Evolutionary conservation across 2,329 filamentous ascomycete genomes (phyloP).

Genomic region (Colletotrichum caudatum): DNA sequence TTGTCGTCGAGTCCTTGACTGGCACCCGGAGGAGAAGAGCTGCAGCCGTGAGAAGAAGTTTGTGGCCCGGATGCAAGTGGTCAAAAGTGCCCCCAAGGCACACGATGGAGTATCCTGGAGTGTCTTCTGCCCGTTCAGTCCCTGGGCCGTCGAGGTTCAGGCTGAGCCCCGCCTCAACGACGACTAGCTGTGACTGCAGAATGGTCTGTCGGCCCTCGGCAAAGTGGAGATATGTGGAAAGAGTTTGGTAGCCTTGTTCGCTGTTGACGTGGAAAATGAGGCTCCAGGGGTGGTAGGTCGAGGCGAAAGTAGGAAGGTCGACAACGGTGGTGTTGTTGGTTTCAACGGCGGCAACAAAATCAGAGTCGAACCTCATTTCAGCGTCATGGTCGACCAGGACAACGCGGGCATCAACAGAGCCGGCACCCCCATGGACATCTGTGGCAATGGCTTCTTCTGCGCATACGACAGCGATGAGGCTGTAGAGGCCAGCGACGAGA

Average conservation of each 20-base stretch:
- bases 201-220: conserved; percentile 61
- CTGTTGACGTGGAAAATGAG: conserved; percentile 74
- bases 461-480: conserved; percentile 79
- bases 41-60: conserved; percentile 92
- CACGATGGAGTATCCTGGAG: conserved; percentile 58
- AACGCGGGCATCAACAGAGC: conserved; percentile 81
- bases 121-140: background rate
- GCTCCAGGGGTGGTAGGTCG: conserved; percentile 70
- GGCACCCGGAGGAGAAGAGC: conserved; percentile 75
- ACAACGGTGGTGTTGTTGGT: conserved; percentile 61
- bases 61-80: conserved; percentile 94
- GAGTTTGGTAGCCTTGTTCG: conserved; percentile 71
- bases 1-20: conserved; percentile 50
- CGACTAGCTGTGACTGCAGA: conserved; percentile 63
- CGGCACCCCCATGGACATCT: conserved; percentile 66
- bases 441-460: conserved; percentile 70
- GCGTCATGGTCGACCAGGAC: conserved; percentile 75
- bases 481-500: conserved; percentile 83
- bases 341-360: conserved; percentile 54
- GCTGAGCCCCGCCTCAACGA: conserved; percentile 65
- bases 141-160: conserved; percentile 50
- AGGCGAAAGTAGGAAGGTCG: conserved; percentile 65
- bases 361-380: conserved; percentile 48
- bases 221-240: conserved; percentile 61
- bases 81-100: conserved; percentile 96